A percentile compares a stretch with the other conserved stretches of the same genome.
These are phyloP conservation scores for Neurospora sp. DNA, from an alignment of 495 filamentous ascomycete species.

Conservation along the genomic window DNA sequence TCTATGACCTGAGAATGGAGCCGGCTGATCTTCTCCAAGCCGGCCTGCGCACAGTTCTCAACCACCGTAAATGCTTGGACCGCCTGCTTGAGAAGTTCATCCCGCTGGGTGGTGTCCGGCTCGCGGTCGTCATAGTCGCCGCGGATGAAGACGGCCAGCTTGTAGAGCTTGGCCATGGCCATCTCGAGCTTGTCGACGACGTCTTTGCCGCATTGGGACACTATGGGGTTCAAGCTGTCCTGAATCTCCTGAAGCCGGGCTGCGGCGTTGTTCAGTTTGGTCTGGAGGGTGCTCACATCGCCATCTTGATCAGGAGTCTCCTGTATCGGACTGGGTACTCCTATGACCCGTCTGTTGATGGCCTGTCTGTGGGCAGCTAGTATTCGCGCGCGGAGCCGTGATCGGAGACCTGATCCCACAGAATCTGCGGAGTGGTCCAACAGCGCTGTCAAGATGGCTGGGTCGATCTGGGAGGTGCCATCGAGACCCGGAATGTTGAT, in stretches of 20 bases:
- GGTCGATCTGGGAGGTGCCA: neutral
- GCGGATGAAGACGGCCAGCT: slow-evolving; percentile 1
- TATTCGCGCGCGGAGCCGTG: too few species aligned
- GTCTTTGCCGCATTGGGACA: neutral
- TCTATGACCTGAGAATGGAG: neutral
- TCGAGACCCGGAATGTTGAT: too few species aligned
- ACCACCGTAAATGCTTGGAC: neutral
- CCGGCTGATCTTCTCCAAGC: neutral
- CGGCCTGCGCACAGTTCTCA: neutral
- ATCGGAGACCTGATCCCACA: too few species aligned
- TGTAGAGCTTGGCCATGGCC: slow-evolving; percentile 1
- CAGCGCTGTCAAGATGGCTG: neutral
- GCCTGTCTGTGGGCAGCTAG: neutral
- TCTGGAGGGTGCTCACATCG: neutral
- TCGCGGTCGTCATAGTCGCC: slow-evolving; percentile 1
- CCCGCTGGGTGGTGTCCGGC: neutral
- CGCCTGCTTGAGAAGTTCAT: neutral
- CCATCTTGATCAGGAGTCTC: neutral
- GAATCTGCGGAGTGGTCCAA: too few species aligned
- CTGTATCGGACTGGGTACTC: neutral
- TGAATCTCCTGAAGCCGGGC: neutral
- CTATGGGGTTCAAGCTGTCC: neutral
- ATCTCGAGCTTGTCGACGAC: slow-evolving; percentile 2
- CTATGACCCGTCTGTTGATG: neutral
- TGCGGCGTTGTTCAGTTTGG: neutral